phyloP scores from a whole-genome alignment of 2,329 filamentous ascomycete genomes.

The Blumeriella jaapii region DNA sequence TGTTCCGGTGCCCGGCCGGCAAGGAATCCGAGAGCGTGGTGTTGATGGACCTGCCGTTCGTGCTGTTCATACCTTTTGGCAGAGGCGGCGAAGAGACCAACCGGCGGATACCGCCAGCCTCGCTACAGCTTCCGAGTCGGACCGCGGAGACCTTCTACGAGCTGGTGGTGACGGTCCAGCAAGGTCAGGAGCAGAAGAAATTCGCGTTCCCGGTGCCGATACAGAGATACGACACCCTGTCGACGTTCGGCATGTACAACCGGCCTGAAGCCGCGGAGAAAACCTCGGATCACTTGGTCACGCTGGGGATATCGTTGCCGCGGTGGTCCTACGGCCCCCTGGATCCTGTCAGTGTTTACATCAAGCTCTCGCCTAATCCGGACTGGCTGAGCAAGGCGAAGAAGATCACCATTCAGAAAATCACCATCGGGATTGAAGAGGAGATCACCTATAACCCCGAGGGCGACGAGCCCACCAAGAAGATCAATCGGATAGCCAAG shows the following conservation, averaged over 20 bases:
- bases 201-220: conserved; percentile 86
- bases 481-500: conserved; percentile 63
- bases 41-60: conserved; percentile 93
- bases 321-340: conserved; percentile 94
- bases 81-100: conserved; percentile 84
- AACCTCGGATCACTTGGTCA: conserved; percentile 82
- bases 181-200: conserved; percentile 81
- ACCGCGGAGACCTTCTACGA: conserved; percentile 98
- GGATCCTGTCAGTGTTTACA: conserved; percentile 91
- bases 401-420: conserved; percentile 86
- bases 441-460: conserved; percentile 99
- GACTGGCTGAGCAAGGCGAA: conserved; percentile 87
- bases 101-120: conserved; percentile 81
- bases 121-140: conserved; percentile 76
- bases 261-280: conserved; percentile 79
- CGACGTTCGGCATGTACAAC: conserved; percentile 99
- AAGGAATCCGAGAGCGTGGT: conserved; percentile 81
- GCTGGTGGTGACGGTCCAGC: conserved; percentile 88
- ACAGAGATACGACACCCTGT: conserved; percentile 88
- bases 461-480: conserved; percentile 86
- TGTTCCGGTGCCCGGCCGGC: conserved; percentile 77
- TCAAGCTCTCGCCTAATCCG: conserved; percentile 83
- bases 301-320: conserved; percentile 80
- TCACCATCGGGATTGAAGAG: conserved; percentile 89
- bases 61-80: conserved; percentile 93